phyloP scores from a whole-genome alignment of 257 asterid genomes.

The Rubia yunnanensis region DNA sequence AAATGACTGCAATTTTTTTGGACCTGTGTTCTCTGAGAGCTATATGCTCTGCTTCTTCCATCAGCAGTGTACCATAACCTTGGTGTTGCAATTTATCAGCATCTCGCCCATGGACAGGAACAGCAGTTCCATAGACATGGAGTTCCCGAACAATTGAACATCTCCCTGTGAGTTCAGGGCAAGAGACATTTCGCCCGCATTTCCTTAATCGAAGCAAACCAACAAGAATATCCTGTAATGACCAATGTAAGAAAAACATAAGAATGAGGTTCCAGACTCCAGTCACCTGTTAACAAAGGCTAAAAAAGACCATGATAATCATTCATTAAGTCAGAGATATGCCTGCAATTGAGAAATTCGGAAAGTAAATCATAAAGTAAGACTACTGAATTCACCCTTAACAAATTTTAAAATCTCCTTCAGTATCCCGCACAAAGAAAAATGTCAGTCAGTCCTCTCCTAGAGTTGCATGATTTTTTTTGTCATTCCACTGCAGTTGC shows the following conservation, averaged over 20 bases:
- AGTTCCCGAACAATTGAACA: constrained; percentile 94
- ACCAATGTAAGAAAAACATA: constrained; percentile 1
- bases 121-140: constrained; percentile 96
- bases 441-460: neutral
- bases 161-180: constrained; percentile 82
- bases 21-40: constrained; percentile 82
- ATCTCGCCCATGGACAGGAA: constrained; percentile 96
- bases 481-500: neutral
- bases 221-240: constrained; percentile 81
- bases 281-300: neutral
- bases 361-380: neutral
- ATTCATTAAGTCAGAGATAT: too few species aligned
- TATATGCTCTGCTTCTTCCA: constrained; percentile 93
- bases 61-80: constrained; percentile 84
- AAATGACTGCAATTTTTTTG: constrained; percentile 77
- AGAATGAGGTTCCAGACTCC: neutral
- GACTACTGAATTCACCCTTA: too few species aligned
- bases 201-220: constrained; percentile 79
- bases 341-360: neutral
- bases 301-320: neutral
- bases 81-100: constrained; percentile 92
- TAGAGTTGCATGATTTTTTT: neutral
- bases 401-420: too few species aligned
- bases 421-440: too few species aligned
- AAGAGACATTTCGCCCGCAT: constrained; percentile 72